Evolutionary conservation across 108 stramenopile genomes (phyloP).

Genomic region (Aurantiochytrium sp.): DNA sequence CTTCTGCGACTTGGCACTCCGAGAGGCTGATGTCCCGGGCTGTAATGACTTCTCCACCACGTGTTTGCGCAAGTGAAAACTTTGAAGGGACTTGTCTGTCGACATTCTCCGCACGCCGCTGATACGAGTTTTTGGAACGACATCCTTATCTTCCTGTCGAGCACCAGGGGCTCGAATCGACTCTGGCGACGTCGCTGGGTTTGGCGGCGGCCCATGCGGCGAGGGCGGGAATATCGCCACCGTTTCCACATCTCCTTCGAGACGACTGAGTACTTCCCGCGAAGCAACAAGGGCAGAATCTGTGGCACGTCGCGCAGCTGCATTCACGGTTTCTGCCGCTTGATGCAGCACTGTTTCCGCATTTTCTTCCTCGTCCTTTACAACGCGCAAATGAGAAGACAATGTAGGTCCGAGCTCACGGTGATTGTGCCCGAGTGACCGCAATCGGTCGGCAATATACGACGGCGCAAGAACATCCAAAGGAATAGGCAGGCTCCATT

Average conservation of each 20-base stretch:
- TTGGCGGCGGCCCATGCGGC: too few relatives aligned
- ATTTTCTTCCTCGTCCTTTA: not conserved
- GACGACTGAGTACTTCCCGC: too few relatives aligned
- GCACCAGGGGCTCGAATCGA: too few relatives aligned
- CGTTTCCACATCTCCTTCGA: too few relatives aligned
- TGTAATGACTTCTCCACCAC: not conserved
- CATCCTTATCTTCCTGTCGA: not conserved
- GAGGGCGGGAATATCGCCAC: too few relatives aligned
- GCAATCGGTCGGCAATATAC: not conserved
- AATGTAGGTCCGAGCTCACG: not conserved
- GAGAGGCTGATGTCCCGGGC: not conserved
- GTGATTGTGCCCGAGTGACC: not conserved
- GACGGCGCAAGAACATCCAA: not conserved
- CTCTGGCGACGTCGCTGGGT: too few relatives aligned
- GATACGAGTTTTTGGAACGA: not conserved
- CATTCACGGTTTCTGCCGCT: not conserved
- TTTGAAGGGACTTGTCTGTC: not conserved
- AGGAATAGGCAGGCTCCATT: slow-evolving; percentile 15
- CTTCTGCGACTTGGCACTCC: too few relatives aligned
- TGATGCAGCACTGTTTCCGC: not conserved
- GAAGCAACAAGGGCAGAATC: too few relatives aligned
- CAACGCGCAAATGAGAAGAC: not conserved
- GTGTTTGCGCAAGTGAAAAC: too few relatives aligned
- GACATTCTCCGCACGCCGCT: not conserved
- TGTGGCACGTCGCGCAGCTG: not conserved